Evolutionary conservation across 768 basidiomycete genomes (phyloP), one percentile per base, ranked within the genome.

Genomic region (Leucocoprinus sp.): DNA sequence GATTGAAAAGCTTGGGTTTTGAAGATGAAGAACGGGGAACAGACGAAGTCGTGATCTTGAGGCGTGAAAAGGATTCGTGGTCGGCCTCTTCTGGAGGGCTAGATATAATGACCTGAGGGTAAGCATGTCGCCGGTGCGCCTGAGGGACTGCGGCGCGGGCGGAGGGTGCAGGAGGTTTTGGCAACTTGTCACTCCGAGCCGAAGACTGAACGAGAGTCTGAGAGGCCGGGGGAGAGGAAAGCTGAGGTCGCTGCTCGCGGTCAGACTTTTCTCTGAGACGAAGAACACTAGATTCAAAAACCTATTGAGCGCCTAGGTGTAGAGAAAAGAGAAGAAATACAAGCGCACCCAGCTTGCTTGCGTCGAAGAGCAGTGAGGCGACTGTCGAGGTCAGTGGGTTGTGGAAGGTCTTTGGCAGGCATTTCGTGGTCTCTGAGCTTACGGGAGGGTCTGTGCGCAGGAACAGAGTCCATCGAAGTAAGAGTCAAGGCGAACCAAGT

Each of bases 31-130:
- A 64, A 50, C 60, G 57, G 18, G 65, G 50, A 49, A 69, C 65
- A 44, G 74, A 57, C 29, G 76, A 60, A 33, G 72, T 62, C 4
- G 84, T 84, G 15, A 87, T 82, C 59, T 75, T 81, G 55, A 88
- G 74, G 18, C 85, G 78, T 35, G 77, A 80, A 57, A 88, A 88
- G 42, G 85, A 84, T 52, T 80, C 82, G 36, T 75, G 70, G 60
- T 85, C 82, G 5, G 81, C 70, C 41, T 84, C 80, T 23, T 53
- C 57, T 45, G 55, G 44, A 24, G 59, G 62, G 40, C 63, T 64
- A 42, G 67, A 64, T 18, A 66, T 57, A 45, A 64, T 37, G 51
- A 63, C 53, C 40, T 65, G 62, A 35, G 67, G 57, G 34, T 64
- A 48, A 57, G 46, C 50, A 55, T 66, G 64, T 68, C 5, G 68